Evolutionary conservation across 129 eudicot genomes (phyloP).

Genomic region (Lonicera japonica): DNA sequence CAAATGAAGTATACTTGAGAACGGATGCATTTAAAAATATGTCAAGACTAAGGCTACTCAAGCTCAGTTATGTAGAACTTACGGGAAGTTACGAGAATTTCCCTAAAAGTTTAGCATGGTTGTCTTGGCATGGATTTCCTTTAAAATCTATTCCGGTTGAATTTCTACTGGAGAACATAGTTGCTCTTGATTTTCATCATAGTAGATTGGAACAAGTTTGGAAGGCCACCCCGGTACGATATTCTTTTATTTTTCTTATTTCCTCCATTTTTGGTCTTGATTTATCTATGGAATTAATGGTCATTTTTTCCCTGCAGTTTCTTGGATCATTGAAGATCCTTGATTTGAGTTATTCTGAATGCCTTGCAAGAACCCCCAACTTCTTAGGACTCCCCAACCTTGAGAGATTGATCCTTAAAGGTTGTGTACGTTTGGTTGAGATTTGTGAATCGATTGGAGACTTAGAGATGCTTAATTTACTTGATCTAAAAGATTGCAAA

Average conservation of each 20-base stretch:
- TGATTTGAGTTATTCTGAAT: conserved; percentile 8
- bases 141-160: conserved; percentile 14
- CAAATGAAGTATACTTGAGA: not conserved
- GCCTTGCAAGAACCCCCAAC: not conserved
- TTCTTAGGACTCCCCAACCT: not conserved
- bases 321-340: conserved; percentile 8
- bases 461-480: conserved; percentile 1
- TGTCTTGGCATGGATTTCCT: conserved; percentile 26
- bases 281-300: not conserved
- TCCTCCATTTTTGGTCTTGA: not conserved
- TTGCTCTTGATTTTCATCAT: conserved; percentile 9
- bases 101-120: conserved; percentile 22
- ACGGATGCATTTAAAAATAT: conserved; percentile 11
- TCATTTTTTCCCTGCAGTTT: not conserved
- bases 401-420: not conserved
- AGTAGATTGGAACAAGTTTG: not conserved
- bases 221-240: too few species aligned
- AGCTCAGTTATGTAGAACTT: conserved; percentile 15
- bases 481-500: conserved; percentile 17
- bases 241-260: not conserved
- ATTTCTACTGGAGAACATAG: conserved; percentile 9
- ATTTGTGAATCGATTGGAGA: conserved; percentile 2
- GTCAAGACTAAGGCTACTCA: conserved; percentile 12
- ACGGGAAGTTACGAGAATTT: conserved; percentile 15
- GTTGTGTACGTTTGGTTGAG: conserved; percentile 1